phyloP scores from a whole-genome alignment of 345 rosid genomes.

The Ceriops zippeliana region DNA sequence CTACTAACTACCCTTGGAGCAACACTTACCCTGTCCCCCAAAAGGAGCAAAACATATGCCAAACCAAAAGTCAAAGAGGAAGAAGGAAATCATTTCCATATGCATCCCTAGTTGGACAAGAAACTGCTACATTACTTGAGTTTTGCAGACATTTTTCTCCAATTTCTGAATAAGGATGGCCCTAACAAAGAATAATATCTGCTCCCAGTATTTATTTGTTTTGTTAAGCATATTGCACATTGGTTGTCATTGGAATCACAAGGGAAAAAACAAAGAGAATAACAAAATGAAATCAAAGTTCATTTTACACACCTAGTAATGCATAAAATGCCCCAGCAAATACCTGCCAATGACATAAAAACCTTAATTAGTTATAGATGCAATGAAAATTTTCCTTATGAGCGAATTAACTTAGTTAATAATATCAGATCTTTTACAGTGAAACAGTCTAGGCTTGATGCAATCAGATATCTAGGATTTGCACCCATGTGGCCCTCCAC shows the following conservation, averaged over 20 bases:
- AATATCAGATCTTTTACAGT: neutral
- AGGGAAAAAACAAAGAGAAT: neutral
- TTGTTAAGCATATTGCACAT: neutral
- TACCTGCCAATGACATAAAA: conserved; percentile 49
- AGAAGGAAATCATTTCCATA: no score
- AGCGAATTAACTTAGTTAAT: neutral
- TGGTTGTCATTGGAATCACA: neutral
- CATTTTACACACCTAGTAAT: conserved; percentile 47
- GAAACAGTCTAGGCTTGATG: neutral
- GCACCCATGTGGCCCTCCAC: neutral
- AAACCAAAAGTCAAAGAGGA: no score
- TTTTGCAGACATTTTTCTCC: no score
- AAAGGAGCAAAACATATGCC: no score
- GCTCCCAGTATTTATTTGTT: no score
- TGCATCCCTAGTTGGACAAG: no score
- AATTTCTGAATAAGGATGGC: no score
- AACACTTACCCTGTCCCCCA: no score
- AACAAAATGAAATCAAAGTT: neutral
- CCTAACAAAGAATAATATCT: no score
- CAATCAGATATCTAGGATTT: neutral
- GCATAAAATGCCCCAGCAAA: conserved; percentile 54
- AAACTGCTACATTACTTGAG: no score
- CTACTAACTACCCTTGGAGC: no score
- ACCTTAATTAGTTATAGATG: conserved; percentile 12
- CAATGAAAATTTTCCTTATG: neutral